These are phyloP conservation scores for Letharia lupina DNA, from an alignment of 495 filamentous ascomycete species.

Conservation along the genomic window DNA sequence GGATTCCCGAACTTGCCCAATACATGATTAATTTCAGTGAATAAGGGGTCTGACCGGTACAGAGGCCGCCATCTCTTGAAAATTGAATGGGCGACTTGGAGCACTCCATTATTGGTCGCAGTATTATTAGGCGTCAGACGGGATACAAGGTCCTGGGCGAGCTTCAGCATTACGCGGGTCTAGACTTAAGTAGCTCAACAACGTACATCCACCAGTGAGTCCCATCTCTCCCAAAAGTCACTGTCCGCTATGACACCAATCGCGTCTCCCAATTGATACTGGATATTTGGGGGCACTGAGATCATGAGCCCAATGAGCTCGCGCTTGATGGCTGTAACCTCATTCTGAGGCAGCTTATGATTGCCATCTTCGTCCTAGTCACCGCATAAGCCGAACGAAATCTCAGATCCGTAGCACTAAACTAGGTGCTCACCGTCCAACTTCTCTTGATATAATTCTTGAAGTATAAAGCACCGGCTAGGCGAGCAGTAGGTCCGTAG, in stretches of 20 bases:
- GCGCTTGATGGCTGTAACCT: conserved; percentile 81
- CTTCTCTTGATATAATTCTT: conserved; percentile 95
- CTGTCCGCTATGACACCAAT: conserved; percentile 96
- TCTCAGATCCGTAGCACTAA: not conserved
- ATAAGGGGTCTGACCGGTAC: conserved; percentile 83
- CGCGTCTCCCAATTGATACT: conserved; percentile 89
- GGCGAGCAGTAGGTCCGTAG: conserved; percentile 64
- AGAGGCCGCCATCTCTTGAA: conserved; percentile 94
- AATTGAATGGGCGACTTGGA: conserved; percentile 96
- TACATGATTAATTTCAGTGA: conserved; percentile 91
- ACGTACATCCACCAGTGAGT: conserved; percentile 73
- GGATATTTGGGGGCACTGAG: conserved; percentile 72
- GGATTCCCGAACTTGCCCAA: conserved; percentile 70
- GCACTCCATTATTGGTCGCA: conserved; percentile 79
- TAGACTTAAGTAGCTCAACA: not conserved
- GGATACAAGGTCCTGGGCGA: conserved; percentile 69
- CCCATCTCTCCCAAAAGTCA: conserved; percentile 94
- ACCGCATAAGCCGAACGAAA: conserved; percentile 14
- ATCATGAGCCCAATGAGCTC: conserved; percentile 97
- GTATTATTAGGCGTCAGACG: conserved; percentile 70
- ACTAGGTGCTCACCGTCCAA: conserved; percentile 55
- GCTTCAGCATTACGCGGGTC: not conserved
- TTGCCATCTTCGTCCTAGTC: conserved; percentile 77
- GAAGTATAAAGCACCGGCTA: conserved; percentile 90
- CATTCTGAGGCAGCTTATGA: conserved; percentile 71